Base-by-base conservation (phyloP, 1,139 yeast species). In the Schwanniomyces etchellsii region DNA sequence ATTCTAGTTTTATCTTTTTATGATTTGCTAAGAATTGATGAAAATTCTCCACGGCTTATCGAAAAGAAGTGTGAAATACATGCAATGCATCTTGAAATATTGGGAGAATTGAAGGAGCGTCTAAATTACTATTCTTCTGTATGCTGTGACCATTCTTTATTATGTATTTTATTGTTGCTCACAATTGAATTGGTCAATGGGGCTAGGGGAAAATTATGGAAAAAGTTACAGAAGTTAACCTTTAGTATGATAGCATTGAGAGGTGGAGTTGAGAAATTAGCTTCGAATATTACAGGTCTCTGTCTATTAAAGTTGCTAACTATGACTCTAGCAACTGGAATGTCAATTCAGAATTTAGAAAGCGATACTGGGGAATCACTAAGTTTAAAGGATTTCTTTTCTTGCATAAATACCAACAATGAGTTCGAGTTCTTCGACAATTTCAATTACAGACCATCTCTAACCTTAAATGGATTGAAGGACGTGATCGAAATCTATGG, bases 261-360 rank as follows among this genome's bases (percentile, higher is more conserved):
- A 22, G 29, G 29, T 20, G 29, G 29, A 7, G 29, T 27, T 4
- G 29, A 27, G 11, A 15, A 27, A 20, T 9, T 27, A 20, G 6
- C 29, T 9, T 23, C 29, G 28, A 27, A 15, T 11, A 14, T 27
- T 14, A 27, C 29, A 16, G 29, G 29, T 7, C 31, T 27, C 31
- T 27, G 29, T 27, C 31, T 27, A 3, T 14, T 27, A 20, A 27
- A 27, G 26, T 17, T 27, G 26, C 15, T 27, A 3, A 27, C 28
- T 22, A 22, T 27, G 9, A 27, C n/a, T 11, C 18, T 27, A 11
- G 7, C 29, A 23, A 27, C n/a, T 14, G 29, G 31, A 10, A 14
- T 27, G 29, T 27, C 29, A 10, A 11, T 27, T 23, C 31, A 24
- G 14, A 27, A 27, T 20, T 27, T 27, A 20, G 31, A 22, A 16